Evolutionary conservation across 1,284 basidiomycete genomes (phyloP).

Genomic region (Coriolopsis trogii): DNA sequence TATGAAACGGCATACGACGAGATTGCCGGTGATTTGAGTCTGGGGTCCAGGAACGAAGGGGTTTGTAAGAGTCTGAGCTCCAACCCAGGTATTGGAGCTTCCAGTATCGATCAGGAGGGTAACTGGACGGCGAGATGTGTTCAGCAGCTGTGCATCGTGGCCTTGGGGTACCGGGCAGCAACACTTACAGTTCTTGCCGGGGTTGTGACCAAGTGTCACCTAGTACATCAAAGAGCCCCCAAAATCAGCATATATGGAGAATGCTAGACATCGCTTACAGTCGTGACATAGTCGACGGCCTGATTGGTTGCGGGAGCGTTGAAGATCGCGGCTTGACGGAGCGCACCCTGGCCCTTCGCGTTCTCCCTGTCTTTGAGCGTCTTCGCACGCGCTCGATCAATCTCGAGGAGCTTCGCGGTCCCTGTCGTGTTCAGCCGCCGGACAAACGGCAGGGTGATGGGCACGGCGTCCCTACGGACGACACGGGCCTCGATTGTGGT

Average conservation of each 20-base stretch:
- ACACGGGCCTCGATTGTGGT: not conserved
- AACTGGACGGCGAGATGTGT: constrained; percentile 5
- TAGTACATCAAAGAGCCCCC: too few species aligned
- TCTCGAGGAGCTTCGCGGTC: constrained; percentile 19
- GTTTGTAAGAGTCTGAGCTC: constrained; percentile 36
- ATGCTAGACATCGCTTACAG: too few species aligned
- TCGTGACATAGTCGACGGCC: constrained; percentile 27
- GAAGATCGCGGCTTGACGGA: constrained; percentile 7
- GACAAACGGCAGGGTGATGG: constrained; percentile 25
- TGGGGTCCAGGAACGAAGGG: constrained; percentile 47
- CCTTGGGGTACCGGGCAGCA: too few species aligned
- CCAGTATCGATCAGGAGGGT: constrained; percentile 26
- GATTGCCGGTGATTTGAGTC: constrained; percentile 29
- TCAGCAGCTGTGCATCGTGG: too few species aligned
- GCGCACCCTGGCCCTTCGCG: not conserved
- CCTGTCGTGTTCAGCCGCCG: constrained; percentile 27
- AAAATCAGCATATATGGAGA: too few species aligned
- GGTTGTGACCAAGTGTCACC: constrained; percentile 28
- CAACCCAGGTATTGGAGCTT: constrained; percentile 67
- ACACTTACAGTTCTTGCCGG: constrained; percentile 18
- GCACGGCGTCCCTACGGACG: constrained; percentile 14
- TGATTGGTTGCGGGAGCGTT: constrained; percentile 27
- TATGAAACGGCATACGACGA: constrained; percentile 11
- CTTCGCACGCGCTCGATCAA: constrained; percentile 27
- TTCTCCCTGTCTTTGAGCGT: constrained; percentile 15